Conservation (phyloP, 1,284 basidiomycete species). For the Microbotryum silenes-acaulis region DNA sequence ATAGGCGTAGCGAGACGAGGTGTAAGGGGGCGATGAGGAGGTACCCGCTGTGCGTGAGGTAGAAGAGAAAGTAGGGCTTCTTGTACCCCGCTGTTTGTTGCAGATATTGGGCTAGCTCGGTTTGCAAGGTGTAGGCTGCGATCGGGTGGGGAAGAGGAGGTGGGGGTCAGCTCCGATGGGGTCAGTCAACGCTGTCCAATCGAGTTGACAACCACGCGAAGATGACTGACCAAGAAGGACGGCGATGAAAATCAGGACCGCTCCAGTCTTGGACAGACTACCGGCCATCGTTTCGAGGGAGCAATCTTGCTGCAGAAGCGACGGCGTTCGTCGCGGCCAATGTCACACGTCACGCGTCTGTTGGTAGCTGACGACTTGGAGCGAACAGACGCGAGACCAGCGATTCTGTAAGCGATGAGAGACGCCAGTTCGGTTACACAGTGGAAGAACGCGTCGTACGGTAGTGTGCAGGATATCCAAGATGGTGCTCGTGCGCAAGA, state of each 20-base stretch:
- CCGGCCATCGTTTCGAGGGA: too few species aligned
- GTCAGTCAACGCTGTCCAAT: neutral
- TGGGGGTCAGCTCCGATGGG: neutral
- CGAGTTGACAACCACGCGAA: neutral
- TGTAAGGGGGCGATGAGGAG: constrained; percentile 28
- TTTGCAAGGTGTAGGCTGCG: constrained; percentile 29
- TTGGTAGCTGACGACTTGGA: too few species aligned
- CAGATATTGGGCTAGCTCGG: constrained; percentile 52
- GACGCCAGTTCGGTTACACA: too few species aligned
- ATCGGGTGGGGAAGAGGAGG: neutral
- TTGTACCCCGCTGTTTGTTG: constrained; percentile 60
- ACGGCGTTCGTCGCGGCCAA: too few species aligned
- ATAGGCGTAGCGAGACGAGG: constrained; percentile 17
- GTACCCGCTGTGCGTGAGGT: constrained; percentile 38
- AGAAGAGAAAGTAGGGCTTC: constrained; percentile 73
- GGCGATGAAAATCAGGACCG: constrained; percentile 3
- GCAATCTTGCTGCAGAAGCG: too few species aligned
- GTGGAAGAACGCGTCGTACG: too few species aligned
- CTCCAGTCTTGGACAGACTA: neutral
- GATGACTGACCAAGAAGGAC: constrained; percentile 9
- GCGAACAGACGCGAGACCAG: too few species aligned
- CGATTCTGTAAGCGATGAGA: too few species aligned
- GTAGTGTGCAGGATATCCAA: too few species aligned
- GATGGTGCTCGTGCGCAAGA: too few species aligned
- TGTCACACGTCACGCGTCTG: too few species aligned